A percentile compares a stretch with the other conserved stretches of the same genome.
Evolutionary conservation across 306 rosid genomes (phyloP).

Genomic region (Inga oerstediana): DNA sequence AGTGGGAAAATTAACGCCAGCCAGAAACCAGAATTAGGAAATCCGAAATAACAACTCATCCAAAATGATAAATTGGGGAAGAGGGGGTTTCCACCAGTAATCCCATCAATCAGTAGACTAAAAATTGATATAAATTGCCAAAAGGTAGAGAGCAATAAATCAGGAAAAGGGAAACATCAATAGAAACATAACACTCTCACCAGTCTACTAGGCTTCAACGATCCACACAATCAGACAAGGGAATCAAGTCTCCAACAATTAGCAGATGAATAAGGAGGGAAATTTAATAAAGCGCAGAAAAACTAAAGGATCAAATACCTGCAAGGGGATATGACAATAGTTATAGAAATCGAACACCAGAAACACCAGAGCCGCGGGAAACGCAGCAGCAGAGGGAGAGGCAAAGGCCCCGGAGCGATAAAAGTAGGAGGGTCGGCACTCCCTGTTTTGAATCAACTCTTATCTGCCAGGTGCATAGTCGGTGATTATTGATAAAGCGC

Average conservation of each 20-base stretch:
- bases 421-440: neutral
- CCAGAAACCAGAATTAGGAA: neutral
- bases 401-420: neutral
- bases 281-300: neutral
- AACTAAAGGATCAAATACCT: neutral
- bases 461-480: neutral
- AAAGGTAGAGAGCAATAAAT: neutral
- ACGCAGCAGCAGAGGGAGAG: slow-evolving; percentile 6
- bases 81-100: neutral
- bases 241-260: slow-evolving; percentile 14
- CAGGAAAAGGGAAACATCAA: neutral
- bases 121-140: neutral
- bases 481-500: neutral
- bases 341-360: slow-evolving; percentile 8
- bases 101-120: neutral
- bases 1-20: slow-evolving; percentile 8
- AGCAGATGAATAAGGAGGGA: neutral
- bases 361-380: slow-evolving; percentile 5
- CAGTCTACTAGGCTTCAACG: slow-evolving; percentile 20
- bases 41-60: neutral
- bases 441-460: neutral
- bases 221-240: slow-evolving; percentile 17
- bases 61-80: slow-evolving; percentile 17
- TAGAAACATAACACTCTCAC: slow-evolving; percentile 24
- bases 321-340: neutral